Conservation (phyloP, 1,284 basidiomycete genomes). For the Tylopilus sp. region DNA sequence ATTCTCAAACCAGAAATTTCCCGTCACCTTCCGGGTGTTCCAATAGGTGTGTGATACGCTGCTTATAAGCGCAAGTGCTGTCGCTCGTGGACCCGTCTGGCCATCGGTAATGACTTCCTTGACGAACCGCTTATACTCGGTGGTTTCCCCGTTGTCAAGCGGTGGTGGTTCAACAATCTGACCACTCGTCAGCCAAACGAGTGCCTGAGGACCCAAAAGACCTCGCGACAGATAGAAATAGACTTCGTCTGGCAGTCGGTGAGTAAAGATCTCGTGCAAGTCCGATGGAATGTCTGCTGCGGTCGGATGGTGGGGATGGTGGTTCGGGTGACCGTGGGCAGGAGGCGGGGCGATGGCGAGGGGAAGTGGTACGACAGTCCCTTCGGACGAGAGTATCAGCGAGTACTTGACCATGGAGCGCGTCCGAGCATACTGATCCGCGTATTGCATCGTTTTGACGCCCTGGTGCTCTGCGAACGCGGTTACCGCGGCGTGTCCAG, state of each 20-base stretch:
- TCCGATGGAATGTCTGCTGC: slow-evolving; percentile 86
- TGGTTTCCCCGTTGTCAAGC: slow-evolving; percentile 90
- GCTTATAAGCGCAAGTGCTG: slow-evolving; percentile 80
- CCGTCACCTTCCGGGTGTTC: slow-evolving; percentile 67
- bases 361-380: slow-evolving; percentile 82
- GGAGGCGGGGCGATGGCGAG: slow-evolving; percentile 60
- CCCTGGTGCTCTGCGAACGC: slow-evolving; percentile 73
- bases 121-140: slow-evolving; percentile 90
- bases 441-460: slow-evolving; percentile 73
- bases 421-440: slow-evolving; percentile 86
- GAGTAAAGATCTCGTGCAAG: slow-evolving; percentile 92
- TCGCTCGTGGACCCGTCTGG: slow-evolving; percentile 86
- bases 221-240: slow-evolving; percentile 96
- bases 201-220: slow-evolving; percentile 78
- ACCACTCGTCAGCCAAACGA: slow-evolving; percentile 87
- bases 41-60: slow-evolving; percentile 76
- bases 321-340: slow-evolving; percentile 45
- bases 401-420: slow-evolving; percentile 91
- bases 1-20: slow-evolving; percentile 75
- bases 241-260: slow-evolving; percentile 92
- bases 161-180: slow-evolving; percentile 86
- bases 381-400: slow-evolving; percentile 87
- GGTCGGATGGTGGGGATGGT: slow-evolving; percentile 65
- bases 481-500: slow-evolving; percentile 75
- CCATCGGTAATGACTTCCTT: slow-evolving; percentile 94